Conservation (phyloP, 495 filamentous ascomycete genomes). For the Pyrenula aspistea region DNA sequence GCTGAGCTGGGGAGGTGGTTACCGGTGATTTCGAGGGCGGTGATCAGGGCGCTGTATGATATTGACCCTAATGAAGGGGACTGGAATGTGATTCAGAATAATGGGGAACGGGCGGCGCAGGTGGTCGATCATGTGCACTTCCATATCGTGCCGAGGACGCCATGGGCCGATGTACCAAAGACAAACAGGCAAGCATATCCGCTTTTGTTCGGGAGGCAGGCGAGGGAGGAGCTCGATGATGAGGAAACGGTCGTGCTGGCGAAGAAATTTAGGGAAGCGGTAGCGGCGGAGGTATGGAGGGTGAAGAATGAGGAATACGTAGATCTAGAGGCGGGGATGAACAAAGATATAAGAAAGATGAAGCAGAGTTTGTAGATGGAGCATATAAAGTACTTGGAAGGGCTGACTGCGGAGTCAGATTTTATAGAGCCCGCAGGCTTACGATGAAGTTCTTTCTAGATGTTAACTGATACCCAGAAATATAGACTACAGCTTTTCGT, state of each 20-base stretch:
- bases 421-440: too few relatives aligned
- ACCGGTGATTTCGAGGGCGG: slow-evolving; percentile 59
- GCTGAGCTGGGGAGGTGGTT: slow-evolving; percentile 59
- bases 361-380: too few relatives aligned
- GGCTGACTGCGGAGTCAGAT: too few relatives aligned
- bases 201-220: slow-evolving; percentile 73
- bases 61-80: slow-evolving; percentile 1
- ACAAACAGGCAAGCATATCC: slow-evolving; percentile 48
- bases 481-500: too few relatives aligned
- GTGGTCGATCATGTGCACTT: slow-evolving; percentile 87
- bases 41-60: slow-evolving; percentile 37
- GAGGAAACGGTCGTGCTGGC: slow-evolving; percentile 62
- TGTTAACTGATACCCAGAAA: too few relatives aligned
- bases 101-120: slow-evolving; percentile 75
- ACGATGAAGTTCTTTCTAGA: too few relatives aligned
- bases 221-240: slow-evolving; percentile 75
- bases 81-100: slow-evolving; percentile 94
- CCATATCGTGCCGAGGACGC: slow-evolving; percentile 72
- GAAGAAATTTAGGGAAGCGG: slow-evolving; percentile 42
- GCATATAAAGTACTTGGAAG: too few relatives aligned
- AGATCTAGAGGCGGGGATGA: slow-evolving; percentile 19
- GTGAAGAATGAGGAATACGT: slow-evolving; percentile 29
- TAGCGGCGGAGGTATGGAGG: slow-evolving; percentile 43
- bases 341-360: background rate
- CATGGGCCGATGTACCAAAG: slow-evolving; percentile 16